A percentile compares a stretch with the other conserved stretches of the same genome.
These are phyloP conservation scores for Litsea cubeba DNA, from an alignment of 164 flowering plant genomes.

Conservation along the genomic window DNA sequence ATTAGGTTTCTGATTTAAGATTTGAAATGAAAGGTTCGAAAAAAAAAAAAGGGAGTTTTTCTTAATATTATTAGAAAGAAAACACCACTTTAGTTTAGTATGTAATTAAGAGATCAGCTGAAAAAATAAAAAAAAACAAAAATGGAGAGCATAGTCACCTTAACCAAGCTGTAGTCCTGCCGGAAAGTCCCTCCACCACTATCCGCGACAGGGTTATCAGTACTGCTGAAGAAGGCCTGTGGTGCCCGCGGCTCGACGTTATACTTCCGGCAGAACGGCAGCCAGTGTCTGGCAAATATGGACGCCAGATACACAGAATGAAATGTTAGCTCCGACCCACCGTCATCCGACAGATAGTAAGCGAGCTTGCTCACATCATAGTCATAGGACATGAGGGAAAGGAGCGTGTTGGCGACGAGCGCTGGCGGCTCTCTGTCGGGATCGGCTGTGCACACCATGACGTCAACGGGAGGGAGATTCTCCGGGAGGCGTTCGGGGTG, in stretches of 20 bases:
- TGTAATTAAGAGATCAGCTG: neutral
- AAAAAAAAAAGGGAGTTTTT: too few relatives aligned
- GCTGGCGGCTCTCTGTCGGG: constrained; percentile 26
- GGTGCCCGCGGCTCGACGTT: constrained; percentile 20
- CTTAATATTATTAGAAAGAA: too few relatives aligned
- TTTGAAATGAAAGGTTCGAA: too few relatives aligned
- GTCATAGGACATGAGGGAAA: constrained; percentile 26
- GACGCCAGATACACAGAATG: constrained; percentile 25
- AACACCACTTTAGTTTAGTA: neutral
- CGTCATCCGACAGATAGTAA: constrained; percentile 27
- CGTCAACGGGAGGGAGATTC: constrained; percentile 22
- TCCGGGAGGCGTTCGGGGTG: constrained; percentile 14
- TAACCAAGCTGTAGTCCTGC: constrained; percentile 14
- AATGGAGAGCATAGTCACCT: constrained; percentile 9
- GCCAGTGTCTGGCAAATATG: constrained; percentile 16
- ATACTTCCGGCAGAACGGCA: constrained; percentile 27
- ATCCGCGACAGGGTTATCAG: neutral
- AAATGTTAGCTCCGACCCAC: constrained; percentile 26
- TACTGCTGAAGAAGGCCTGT: constrained; percentile 13
- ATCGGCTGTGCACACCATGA: constrained; percentile 26
- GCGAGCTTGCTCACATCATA: constrained; percentile 20
- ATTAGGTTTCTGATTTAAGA: too few relatives aligned
- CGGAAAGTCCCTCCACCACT: constrained; percentile 4
- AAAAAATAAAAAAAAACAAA: too few relatives aligned
- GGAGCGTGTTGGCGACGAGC: constrained; percentile 23